Base-by-base conservation (phyloP, 768 basidiomycete species). In the Lentinus brumalis region DNA sequence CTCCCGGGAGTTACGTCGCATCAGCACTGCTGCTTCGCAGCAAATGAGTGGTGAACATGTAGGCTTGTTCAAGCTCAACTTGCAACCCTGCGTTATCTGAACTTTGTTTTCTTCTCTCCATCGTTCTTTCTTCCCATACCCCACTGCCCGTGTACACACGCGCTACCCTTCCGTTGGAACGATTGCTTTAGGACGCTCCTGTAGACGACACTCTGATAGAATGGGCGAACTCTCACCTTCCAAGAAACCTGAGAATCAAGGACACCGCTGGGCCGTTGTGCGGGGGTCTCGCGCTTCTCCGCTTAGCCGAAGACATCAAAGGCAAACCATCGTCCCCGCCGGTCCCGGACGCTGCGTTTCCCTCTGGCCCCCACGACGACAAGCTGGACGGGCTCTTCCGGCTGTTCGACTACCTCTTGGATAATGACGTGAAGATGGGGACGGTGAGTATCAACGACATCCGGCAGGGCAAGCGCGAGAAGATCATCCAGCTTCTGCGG, bases 381-480 rank as follows among this genome's bases (percentile, higher is more conserved):
- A 91, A 89, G 65, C 77, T 96, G 14, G 92, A 94, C 30, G 93
- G 94, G 15, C 78, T 96, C 31, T 95, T 96, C 78, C 81, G 84
- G 58, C 77, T 96, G 57, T 96, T 97, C 75, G 96, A 98, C 75
- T 95, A 93, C 75, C 75, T 97, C 57, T 82, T 98, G 50, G 94
- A 96, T 67, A 92, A 94, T 61, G 94, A 94, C 51, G 87, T 96
- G 59, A 89, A 90, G 76, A 92, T 96, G 80, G 95, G 91, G 9
- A 85, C 87, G 62, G 89, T 98, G 35, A 94, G 91, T 67, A 96
- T 97, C 75, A 96, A 96, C 70, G 96, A 98, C 74, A 81, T 98
- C 38, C 81, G 92, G 53, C 84, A 86, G 62, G 92, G 91, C 32
- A 92, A 89, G 71, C 79, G 86, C 50, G 88, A 90, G 47, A 95